Base-by-base conservation (phyloP, 441 rosid species). In the Euphorbia corollata region DNA sequence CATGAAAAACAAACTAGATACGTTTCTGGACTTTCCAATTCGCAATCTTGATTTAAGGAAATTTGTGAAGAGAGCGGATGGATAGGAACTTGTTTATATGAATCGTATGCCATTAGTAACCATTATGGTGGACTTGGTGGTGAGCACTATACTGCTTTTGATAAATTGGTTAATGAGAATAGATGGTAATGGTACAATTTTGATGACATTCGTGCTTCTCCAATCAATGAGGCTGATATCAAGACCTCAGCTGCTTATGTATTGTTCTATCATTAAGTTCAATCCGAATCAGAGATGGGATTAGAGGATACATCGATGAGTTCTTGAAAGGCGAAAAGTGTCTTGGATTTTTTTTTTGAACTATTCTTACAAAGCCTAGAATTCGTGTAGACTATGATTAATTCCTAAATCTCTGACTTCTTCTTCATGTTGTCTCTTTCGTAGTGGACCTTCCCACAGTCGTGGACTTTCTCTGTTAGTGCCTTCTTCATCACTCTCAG, bases 141-240 rank as follows among this genome's bases (percentile, higher is more conserved):
- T 6, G 96, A 92, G 65, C 96, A 87, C 80, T 87, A 87, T 51
- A 89, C 92, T 58, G 89, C 96, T 63, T 85, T 84, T 79, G 86
- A 85, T 27, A 82, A 84, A 97, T 74, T 89, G 83, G 79, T 86
- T 65, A 95, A 93, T 51, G 99, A 89, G 76, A 82, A 85, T 67
- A 86, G 85, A 72, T 93, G 99, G 99, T 93, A 93, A 72, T 93
- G 99, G 99, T 93, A 93, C 79, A 84, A 84, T 69, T 93, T 93
- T 8, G 97, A 93, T 1, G 99, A 93, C 67, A 84, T 87, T 60
- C 89, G 78, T 57, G 96, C 91, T 61, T 79, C 95, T 72, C 81
- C 82, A 0, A 80, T 82, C 43, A 61, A 74, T 20, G 99, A 91
- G 74, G 63, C 84, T 1, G 95, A 87, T 20, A 82, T 93, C 69